Conservation (phyloP, 2,329 filamentous ascomycete genomes). For the Arthrobotrys sphaeroides region DNA sequence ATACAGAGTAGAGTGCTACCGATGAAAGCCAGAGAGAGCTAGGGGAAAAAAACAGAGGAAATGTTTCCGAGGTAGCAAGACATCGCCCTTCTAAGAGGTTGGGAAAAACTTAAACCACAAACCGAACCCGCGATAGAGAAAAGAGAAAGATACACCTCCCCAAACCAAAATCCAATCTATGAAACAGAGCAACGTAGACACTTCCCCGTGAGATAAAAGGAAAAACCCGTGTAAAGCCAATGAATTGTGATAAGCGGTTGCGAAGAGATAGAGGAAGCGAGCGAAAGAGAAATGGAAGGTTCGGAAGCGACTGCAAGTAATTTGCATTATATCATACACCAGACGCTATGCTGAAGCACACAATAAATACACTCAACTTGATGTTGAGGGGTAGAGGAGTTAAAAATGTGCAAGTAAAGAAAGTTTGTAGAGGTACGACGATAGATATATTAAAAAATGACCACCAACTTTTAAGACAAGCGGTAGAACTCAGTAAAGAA, state of each 20-base stretch:
- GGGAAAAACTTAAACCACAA: constrained; percentile 56
- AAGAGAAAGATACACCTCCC: constrained; percentile 53
- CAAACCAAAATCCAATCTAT: constrained; percentile 44
- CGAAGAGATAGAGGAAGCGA: neutral
- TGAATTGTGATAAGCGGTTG: constrained; percentile 22
- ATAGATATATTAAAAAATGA: constrained; percentile 17
- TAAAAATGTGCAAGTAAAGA: constrained; percentile 14
- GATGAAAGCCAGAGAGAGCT: neutral
- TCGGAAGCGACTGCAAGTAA: constrained; percentile 51
- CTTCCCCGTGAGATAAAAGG: constrained; percentile 46
- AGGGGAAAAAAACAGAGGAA: constrained; percentile 57
- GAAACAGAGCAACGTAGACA: constrained; percentile 21
- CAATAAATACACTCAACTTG: constrained; percentile 48
- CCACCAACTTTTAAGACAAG: constrained; percentile 8
- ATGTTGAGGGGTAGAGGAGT: constrained; percentile 10
- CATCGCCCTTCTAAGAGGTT: constrained; percentile 60
- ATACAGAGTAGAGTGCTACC: neutral
- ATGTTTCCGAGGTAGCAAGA: constrained; percentile 60
- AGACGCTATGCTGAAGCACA: constrained; percentile 52
- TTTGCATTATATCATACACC: constrained; percentile 53
- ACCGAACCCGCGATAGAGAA: constrained; percentile 58
- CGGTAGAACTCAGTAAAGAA: neutral
- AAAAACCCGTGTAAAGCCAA: constrained; percentile 22
- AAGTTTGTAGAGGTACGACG: constrained; percentile 9
- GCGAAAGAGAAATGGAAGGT: constrained; percentile 22